These are phyloP conservation scores for Penicillium waksmanii DNA, from an alignment of 495 filamentous ascomycete species.

Conservation along the genomic window DNA sequence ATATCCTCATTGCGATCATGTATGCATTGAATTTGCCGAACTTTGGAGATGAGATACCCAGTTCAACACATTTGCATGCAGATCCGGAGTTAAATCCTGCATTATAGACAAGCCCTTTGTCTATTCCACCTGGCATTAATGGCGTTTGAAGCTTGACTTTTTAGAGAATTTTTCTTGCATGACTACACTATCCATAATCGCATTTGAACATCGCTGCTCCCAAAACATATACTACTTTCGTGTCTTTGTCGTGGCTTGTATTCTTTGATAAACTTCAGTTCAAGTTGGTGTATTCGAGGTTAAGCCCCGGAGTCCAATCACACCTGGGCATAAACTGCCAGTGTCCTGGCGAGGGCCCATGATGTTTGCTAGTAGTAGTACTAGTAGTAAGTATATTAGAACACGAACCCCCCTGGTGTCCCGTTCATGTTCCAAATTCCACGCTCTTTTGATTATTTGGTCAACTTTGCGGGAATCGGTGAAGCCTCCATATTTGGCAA, in stretches of 20 bases:
- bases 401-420: conserved; percentile 32
- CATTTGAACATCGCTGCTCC: conserved; percentile 6
- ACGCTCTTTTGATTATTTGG: conserved; percentile 28
- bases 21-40: conserved; percentile 19
- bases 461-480: conserved; percentile 25
- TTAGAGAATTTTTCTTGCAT: conserved; percentile 5
- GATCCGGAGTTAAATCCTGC: conserved; percentile 26
- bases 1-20: conserved; percentile 10
- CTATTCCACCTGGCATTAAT: conserved; percentile 23
- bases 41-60: conserved; percentile 24
- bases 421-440: conserved; percentile 33
- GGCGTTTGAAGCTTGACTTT: conserved; percentile 25
- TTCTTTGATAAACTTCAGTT: background rate
- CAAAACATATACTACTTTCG: background rate
- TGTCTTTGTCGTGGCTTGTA: background rate
- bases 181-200: conserved; percentile 2
- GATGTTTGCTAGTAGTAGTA: too few relatives aligned
- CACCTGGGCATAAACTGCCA: background rate
- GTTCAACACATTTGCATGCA: conserved; percentile 34
- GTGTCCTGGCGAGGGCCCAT: background rate
- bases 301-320: background rate
- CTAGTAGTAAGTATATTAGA: conserved; percentile 1
- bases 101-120: conserved; percentile 17
- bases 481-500: conserved; percentile 34
- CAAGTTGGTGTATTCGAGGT: background rate